These are phyloP conservation scores for Diaporthe vaccinii DNA, from an alignment of 2,329 filamentous ascomycete species.

Conservation along the genomic window DNA sequence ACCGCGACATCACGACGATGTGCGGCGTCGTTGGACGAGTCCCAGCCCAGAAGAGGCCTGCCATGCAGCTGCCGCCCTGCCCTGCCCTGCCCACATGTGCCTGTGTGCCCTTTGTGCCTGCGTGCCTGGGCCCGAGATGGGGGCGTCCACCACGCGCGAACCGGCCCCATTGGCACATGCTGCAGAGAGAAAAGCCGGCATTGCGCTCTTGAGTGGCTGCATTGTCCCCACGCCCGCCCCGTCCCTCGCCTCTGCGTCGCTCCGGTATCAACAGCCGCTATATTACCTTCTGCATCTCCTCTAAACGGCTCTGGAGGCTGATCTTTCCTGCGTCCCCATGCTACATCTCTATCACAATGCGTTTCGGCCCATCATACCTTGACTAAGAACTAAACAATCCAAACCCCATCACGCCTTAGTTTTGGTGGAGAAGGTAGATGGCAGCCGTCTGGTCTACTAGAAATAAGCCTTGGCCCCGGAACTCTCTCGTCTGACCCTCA, in stretches of 20 bases:
- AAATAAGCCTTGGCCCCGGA: conserved; percentile 37
- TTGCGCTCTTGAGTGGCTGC: conserved; percentile 43
- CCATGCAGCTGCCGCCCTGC: conserved; percentile 54
- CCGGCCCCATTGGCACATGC: conserved; percentile 51
- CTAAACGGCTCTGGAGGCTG: conserved; percentile 35
- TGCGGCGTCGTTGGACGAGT: conserved; percentile 47
- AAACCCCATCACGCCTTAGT: conserved; percentile 40
- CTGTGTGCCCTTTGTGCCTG: conserved; percentile 49
- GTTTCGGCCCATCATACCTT: conserved; percentile 61
- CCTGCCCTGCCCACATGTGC: conserved; percentile 45
- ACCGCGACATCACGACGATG: conserved; percentile 43
- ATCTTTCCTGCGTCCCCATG: conserved; percentile 58
- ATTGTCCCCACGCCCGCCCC: conserved; percentile 53
- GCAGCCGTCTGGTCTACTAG: conserved; percentile 27
- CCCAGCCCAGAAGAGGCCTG: conserved; percentile 53
- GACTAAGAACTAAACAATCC: conserved; percentile 38
- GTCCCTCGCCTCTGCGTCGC: conserved; percentile 46
- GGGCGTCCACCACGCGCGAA: conserved; percentile 56
- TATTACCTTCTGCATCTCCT: conserved; percentile 59
- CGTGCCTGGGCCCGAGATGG: conserved; percentile 48
- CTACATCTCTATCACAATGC: conserved; percentile 62
- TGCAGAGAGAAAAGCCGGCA: conserved; percentile 50
- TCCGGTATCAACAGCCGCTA: conserved; percentile 66
- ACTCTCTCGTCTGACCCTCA: conserved; percentile 35
- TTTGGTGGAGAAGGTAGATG: conserved; percentile 32